A percentile compares a stretch with the other conserved stretches of the same genome.
These are phyloP conservation scores for Ophiostoma pallidulum DNA, from an alignment of 2,329 filamentous ascomycete species.

Conservation along the genomic window DNA sequence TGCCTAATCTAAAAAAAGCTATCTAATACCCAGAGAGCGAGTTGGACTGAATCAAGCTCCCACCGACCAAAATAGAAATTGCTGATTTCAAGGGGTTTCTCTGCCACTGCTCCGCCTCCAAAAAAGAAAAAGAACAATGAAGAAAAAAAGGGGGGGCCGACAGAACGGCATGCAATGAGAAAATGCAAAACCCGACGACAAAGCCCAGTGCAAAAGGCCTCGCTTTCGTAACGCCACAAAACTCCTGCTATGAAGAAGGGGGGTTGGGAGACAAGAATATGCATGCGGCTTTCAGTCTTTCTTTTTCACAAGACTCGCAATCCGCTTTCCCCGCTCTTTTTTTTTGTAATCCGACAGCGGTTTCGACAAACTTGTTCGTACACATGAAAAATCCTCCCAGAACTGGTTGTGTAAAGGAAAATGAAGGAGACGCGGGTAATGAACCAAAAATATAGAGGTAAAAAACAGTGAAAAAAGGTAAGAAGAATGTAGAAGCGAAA, in stretches of 20 bases:
- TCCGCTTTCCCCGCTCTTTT: conserved; percentile 15
- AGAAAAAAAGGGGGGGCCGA: too few relatives aligned
- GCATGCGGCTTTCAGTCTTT: conserved; percentile 17
- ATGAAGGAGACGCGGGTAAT: not conserved
- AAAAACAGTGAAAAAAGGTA: conserved; percentile 19
- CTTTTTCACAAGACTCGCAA: conserved; percentile 11
- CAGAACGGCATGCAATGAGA: too few relatives aligned
- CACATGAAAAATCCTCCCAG: conserved; percentile 3
- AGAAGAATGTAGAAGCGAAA: conserved; percentile 7
- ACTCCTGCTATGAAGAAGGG: conserved; percentile 22
- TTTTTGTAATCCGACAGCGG: conserved; percentile 20
- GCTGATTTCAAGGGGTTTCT: conserved; percentile 17
- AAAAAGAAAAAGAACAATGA: not conserved
- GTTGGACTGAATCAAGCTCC: conserved; percentile 33
- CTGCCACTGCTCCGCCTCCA: conserved; percentile 5
- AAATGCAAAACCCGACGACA: too few relatives aligned
- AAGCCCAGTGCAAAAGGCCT: too few relatives aligned
- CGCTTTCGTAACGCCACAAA: conserved; percentile 8
- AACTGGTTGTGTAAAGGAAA: not conserved
- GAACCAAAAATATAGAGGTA: conserved; percentile 1
- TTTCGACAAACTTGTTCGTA: conserved; percentile 14
- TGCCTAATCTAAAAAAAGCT: conserved; percentile 29
- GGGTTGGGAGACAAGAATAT: conserved; percentile 19
- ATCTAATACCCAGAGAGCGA: conserved; percentile 59
- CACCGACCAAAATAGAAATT: conserved; percentile 15